Conservation (phyloP, 257 asterid species). For the Lithospermum erythrorhizon region DNA sequence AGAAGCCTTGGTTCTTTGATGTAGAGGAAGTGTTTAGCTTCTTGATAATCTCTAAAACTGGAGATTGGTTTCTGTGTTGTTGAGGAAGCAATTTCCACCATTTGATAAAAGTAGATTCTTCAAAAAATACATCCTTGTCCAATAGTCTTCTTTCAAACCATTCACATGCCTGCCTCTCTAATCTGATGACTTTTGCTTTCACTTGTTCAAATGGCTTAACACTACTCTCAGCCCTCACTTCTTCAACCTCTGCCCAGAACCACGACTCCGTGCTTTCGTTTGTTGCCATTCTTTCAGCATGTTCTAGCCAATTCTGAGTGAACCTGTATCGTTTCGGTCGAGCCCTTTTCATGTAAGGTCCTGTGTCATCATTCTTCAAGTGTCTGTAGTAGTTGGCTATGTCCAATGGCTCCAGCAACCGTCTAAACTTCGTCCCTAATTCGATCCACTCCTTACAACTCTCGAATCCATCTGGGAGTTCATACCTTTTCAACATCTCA, state of each 20-base stretch:
- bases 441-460: conserved; percentile 63
- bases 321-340: conserved; percentile 62
- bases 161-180: conserved; percentile 31
- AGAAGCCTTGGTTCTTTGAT: too few relatives aligned
- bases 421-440: conserved; percentile 52
- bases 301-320: conserved; percentile 75
- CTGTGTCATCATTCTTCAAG: conserved; percentile 62
- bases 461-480: conserved; percentile 84
- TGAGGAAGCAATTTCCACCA: conserved; percentile 79
- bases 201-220: conserved; percentile 24
- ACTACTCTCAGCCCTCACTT: conserved; percentile 54
- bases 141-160: conserved; percentile 37
- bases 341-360: conserved; percentile 66
- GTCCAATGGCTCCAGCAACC: conserved; percentile 79
- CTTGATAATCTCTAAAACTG: conserved; percentile 15
- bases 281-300: conserved; percentile 32
- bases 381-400: conserved; percentile 82
- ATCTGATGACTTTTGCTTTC: conserved; percentile 29
- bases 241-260: conserved; percentile 94
- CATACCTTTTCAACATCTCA: conserved; percentile 63
- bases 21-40: neutral
- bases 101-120: conserved; percentile 56
- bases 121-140: conserved; percentile 49
- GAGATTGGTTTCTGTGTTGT: conserved; percentile 37
- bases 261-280: conserved; percentile 50